phyloP scores from a whole-genome alignment of 1,139 yeast genomes.

The Geotrichum siamense region DNA sequence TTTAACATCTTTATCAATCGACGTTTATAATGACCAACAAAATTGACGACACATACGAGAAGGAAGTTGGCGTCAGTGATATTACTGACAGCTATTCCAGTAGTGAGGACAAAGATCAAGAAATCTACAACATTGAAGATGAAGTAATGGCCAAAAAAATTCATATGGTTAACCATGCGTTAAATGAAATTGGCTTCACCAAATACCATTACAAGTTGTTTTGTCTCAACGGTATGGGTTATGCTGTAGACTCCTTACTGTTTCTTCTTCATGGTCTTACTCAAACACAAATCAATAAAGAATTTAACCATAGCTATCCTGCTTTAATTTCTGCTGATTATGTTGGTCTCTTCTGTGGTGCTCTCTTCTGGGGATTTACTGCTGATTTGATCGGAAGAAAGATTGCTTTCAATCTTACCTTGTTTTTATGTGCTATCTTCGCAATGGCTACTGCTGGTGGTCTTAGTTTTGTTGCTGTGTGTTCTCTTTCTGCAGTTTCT shows the following conservation, averaged over 20 bases:
- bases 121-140: slow-evolving; percentile 20
- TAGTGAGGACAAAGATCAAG: slow-evolving; percentile 8
- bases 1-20: background rate
- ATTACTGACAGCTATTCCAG: slow-evolving; percentile 4
- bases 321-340: slow-evolving; percentile 41
- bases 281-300: slow-evolving; percentile 26
- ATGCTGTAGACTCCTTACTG: slow-evolving; percentile 55
- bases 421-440: slow-evolving; percentile 46
- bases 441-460: slow-evolving; percentile 51
- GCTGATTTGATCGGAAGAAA: slow-evolving; percentile 43
- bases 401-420: slow-evolving; percentile 48
- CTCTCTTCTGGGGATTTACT: slow-evolving; percentile 50
- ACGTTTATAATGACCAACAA: background rate
- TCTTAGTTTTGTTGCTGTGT: slow-evolving; percentile 41
- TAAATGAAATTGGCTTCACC: slow-evolving; percentile 29
- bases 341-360: slow-evolving; percentile 50
- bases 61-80: slow-evolving; percentile 1
- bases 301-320: slow-evolving; percentile 25
- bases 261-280: slow-evolving; percentile 43
- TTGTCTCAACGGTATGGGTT: slow-evolving; percentile 48
- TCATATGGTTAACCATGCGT: slow-evolving; percentile 28
- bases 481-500: slow-evolving; percentile 41
- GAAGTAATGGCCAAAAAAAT: slow-evolving; percentile 24
- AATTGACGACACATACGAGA: slow-evolving; percentile 3
- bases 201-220: slow-evolving; percentile 29